These are phyloP conservation scores for Phytophthora sp. DNA, from an alignment of 352 stramenopile genomes.

Conservation along the genomic window DNA sequence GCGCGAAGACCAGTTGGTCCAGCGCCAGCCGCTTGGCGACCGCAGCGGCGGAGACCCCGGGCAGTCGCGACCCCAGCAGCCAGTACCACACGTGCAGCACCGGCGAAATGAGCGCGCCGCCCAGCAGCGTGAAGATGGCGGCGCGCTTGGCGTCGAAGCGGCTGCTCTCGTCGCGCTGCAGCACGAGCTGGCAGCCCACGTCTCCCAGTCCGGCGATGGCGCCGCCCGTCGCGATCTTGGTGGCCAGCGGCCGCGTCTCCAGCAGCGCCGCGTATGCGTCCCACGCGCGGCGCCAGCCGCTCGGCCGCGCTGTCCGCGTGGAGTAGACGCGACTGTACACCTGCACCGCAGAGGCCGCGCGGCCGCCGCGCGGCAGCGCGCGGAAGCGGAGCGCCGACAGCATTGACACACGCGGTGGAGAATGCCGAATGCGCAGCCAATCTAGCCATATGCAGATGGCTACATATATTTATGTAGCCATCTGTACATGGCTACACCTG, in stretches of 20 bases:
- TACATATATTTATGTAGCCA: too few species aligned
- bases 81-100: slow-evolving; percentile 85
- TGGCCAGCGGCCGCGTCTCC: slow-evolving; percentile 59
- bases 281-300: slow-evolving; percentile 48
- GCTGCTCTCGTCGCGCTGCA: slow-evolving; percentile 31
- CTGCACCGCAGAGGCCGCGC: not conserved
- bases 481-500: too few species aligned
- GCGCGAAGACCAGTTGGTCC: slow-evolving; percentile 83
- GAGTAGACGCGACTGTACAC: slow-evolving; percentile 5
- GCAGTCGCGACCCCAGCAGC: slow-evolving; percentile 50
- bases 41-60: slow-evolving; percentile 39
- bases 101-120: slow-evolving; percentile 67
- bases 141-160: slow-evolving; percentile 55
- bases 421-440: not conserved
- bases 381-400: slow-evolving; percentile 37
- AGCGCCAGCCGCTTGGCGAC: slow-evolving; percentile 73
- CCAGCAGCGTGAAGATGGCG: slow-evolving; percentile 73
- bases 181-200: slow-evolving; percentile 69
- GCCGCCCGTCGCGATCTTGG: slow-evolving; percentile 70
- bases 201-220: slow-evolving; percentile 72
- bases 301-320: not conserved
- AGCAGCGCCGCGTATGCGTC: slow-evolving; percentile 59
- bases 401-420: slow-evolving; percentile 14
- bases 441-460: too few species aligned
- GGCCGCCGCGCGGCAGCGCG: slow-evolving; percentile 2